Conservation (phyloP, 352 stramenopile genomes). For the Phytophthora colocasiae region DNA sequence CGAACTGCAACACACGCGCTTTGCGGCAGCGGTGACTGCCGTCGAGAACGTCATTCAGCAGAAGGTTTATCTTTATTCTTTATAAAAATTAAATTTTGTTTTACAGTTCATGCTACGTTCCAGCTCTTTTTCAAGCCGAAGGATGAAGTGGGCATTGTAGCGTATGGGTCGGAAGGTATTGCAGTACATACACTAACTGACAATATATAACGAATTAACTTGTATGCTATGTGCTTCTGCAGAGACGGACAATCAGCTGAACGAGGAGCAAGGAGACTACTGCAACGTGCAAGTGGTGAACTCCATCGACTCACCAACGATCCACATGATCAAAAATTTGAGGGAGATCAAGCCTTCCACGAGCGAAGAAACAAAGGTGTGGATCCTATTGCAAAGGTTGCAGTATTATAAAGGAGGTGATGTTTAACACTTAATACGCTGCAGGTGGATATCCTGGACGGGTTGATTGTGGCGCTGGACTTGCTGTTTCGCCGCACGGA, state of each 20-base stretch:
- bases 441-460: conserved; percentile 78
- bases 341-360: conserved; percentile 40
- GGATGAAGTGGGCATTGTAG: conserved; percentile 82
- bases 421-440: background rate
- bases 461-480: conserved; percentile 84
- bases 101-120: background rate
- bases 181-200: background rate
- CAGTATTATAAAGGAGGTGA: background rate
- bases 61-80: conserved; percentile 41
- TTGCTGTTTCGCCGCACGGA: conserved; percentile 78
- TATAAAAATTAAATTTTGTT: background rate
- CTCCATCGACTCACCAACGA: conserved; percentile 65
- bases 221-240: background rate
- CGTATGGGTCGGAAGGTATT: conserved; percentile 68
- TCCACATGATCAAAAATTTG: conserved; percentile 70
- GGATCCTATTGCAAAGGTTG: background rate
- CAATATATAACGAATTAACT: background rate
- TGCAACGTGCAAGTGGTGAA: conserved; percentile 68
- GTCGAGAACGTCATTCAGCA: conserved; percentile 76
- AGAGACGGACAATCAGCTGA: conserved; percentile 86
- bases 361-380: conserved; percentile 38
- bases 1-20: conserved; percentile 55
- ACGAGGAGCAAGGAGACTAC: conserved; percentile 78
- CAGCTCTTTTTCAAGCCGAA: conserved; percentile 85
- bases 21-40: conserved; percentile 61